Evolutionary conservation across 208 protist species (phyloP).

Genomic region (Trypanosoma cruzi): DNA sequence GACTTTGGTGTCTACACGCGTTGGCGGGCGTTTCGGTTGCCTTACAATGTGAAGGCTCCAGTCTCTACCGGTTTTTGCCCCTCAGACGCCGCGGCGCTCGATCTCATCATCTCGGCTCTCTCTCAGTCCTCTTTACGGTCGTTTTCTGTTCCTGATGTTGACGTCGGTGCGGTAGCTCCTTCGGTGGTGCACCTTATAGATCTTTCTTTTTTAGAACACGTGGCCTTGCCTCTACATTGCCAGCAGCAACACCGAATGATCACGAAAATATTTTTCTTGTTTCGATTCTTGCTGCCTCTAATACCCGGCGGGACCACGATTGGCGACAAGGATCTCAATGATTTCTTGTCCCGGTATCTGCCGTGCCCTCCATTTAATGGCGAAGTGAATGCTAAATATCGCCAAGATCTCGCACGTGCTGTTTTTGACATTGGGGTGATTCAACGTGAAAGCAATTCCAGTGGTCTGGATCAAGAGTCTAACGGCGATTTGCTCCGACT

Average conservation of each 20-base stretch:
- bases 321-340: conserved; percentile 28
- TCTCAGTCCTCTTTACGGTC: conserved; percentile 16
- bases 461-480: neutral
- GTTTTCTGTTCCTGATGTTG: conserved; percentile 26
- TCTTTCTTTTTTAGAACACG: conserved; percentile 16
- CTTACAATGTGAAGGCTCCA: conserved; percentile 80
- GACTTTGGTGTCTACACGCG: conserved; percentile 89
- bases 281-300: conserved; percentile 70
- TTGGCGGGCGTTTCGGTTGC: conserved; percentile 85
- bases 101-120: conserved; percentile 47
- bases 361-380: neutral
- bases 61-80: conserved; percentile 8
- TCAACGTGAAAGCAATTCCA: conserved; percentile 29
- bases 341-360: conserved; percentile 36
- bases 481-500: conserved; percentile 1
- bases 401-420: conserved; percentile 2
- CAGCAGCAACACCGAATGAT: conserved; percentile 42
- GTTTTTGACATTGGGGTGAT: conserved; percentile 41
- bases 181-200: conserved; percentile 33
- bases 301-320: conserved; percentile 54
- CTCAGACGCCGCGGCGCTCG: conserved; percentile 44
- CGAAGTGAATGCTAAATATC: neutral
- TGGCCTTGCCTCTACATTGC: conserved; percentile 19
- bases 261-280: conserved; percentile 40
- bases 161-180: conserved; percentile 29